These are phyloP conservation scores for Apiotrichum veenhuisii DNA, from an alignment of 1,284 basidiomycete genomes.

Conservation along the genomic window DNA sequence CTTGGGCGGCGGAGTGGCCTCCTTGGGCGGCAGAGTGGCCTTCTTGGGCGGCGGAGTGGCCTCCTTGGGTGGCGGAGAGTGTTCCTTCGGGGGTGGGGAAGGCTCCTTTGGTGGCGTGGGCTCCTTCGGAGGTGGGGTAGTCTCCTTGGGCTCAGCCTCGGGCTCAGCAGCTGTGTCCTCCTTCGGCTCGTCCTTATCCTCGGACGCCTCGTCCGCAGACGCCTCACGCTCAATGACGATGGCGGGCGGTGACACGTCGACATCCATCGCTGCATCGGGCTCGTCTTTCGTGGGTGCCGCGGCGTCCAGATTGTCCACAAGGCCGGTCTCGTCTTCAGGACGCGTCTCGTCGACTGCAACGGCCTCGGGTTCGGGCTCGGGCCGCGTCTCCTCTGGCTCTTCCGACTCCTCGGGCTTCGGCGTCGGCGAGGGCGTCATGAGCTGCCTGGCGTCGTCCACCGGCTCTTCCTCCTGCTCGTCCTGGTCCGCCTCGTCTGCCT, in stretches of 20 bases:
- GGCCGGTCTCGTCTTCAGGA: too few relatives aligned
- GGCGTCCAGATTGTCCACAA: too few relatives aligned
- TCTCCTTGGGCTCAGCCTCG: not conserved
- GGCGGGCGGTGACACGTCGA: not conserved
- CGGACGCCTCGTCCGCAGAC: slow-evolving; percentile 1
- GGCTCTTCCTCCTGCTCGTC: not conserved
- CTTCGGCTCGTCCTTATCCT: not conserved
- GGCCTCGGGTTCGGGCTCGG: too few relatives aligned
- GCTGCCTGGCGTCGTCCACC: not conserved
- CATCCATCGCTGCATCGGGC: not conserved
- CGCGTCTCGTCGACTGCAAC: too few relatives aligned
- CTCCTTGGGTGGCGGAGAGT: slow-evolving; percentile 3
- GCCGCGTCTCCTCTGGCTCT: not conserved
- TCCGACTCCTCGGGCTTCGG: not conserved
- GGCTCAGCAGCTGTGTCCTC: not conserved
- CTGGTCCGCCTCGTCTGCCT: slow-evolving; percentile 12
- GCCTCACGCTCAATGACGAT: slow-evolving; percentile 10
- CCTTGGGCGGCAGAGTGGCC: not conserved
- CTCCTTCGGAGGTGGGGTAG: not conserved
- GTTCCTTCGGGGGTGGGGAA: slow-evolving; percentile 16
- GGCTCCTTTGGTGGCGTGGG: not conserved
- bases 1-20: not conserved
- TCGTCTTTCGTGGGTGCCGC: too few relatives aligned
- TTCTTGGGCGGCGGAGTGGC: not conserved
- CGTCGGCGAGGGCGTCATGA: not conserved